These are phyloP conservation scores for Paraphoma chrysanthemicola DNA, from an alignment of 2,329 filamentous ascomycete genomes.

Conservation along the genomic window DNA sequence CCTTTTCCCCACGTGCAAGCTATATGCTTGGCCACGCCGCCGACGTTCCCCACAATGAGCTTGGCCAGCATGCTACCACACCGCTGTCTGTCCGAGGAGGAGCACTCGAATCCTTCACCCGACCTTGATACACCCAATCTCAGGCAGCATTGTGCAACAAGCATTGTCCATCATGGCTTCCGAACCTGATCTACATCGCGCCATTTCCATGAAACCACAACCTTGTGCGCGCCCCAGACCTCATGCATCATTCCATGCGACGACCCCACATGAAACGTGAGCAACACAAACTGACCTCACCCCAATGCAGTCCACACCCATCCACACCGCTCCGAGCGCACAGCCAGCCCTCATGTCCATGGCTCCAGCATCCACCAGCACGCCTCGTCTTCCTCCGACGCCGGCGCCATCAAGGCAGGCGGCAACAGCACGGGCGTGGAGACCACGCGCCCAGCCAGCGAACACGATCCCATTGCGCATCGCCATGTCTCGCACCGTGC, in stretches of 20 bases:
- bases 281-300: slow-evolving; percentile 29
- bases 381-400: slow-evolving; percentile 14
- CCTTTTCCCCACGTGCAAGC: slow-evolving; percentile 3
- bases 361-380: slow-evolving; percentile 21
- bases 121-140: background rate
- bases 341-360: slow-evolving; percentile 37
- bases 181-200: slow-evolving; percentile 56
- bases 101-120: background rate
- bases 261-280: background rate
- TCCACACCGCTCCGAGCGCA: slow-evolving; percentile 36
- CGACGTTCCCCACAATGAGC: slow-evolving; percentile 1
- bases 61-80: slow-evolving; percentile 3
- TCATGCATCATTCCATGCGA: background rate
- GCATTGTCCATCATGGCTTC: slow-evolving; percentile 36
- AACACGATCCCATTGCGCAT: slow-evolving; percentile 43
- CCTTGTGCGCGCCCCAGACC: slow-evolving; percentile 35
- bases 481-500: slow-evolving; percentile 39
- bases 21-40: slow-evolving; percentile 6
- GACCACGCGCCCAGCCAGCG: slow-evolving; percentile 31
- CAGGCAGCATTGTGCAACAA: background rate
- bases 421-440: slow-evolving; percentile 52
- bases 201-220: slow-evolving; percentile 56
- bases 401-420: slow-evolving; percentile 26
- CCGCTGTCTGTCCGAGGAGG: background rate
- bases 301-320: slow-evolving; percentile 31